Percentiles rank a stretch among this genome's conserved stretches.
Conservation (phyloP, 2,329 filamentous ascomycete genomes). For the Cladosporium sp. region DNA sequence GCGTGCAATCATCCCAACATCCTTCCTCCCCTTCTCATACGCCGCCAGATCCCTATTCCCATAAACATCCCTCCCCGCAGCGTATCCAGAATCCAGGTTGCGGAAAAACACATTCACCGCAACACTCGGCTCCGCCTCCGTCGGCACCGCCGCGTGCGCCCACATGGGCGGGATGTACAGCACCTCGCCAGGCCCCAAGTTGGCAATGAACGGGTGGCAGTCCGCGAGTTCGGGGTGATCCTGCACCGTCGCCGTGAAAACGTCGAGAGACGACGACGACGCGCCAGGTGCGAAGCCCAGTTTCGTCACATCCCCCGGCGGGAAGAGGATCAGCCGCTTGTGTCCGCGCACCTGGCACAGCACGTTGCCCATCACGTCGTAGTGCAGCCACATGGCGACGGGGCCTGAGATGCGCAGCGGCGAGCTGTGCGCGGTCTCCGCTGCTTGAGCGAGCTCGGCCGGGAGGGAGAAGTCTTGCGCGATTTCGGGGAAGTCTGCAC, state of each 20-base stretch:
- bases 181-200: slow-evolving; percentile 67
- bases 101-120: slow-evolving; percentile 91
- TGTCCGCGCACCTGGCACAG: slow-evolving; percentile 73
- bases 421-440: slow-evolving; percentile 68
- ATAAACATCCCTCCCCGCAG: slow-evolving; percentile 76
- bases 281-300: slow-evolving; percentile 71
- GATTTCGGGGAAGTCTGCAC: slow-evolving; percentile 66
- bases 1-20: slow-evolving; percentile 63
- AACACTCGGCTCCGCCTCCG: slow-evolving; percentile 53
- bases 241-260: slow-evolving; percentile 47
- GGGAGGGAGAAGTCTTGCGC: slow-evolving; percentile 68
- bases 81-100: slow-evolving; percentile 59
- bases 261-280: slow-evolving; percentile 73
- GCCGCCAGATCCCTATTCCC: slow-evolving; percentile 80
- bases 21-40: slow-evolving; percentile 75
- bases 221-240: slow-evolving; percentile 24
- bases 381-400: slow-evolving; percentile 86
- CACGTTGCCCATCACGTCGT: slow-evolving; percentile 86
- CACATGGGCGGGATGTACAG: slow-evolving; percentile 80
- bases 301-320: slow-evolving; percentile 66
- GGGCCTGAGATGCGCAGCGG: slow-evolving; percentile 74
- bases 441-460: slow-evolving; percentile 53
- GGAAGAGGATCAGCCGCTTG: slow-evolving; percentile 73
- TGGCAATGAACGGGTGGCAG: slow-evolving; percentile 63
- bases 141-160: slow-evolving; percentile 70